These are phyloP conservation scores for Camellia granthamiana DNA, from an alignment of 148 eudicot genomes.

Conservation along the genomic window DNA sequence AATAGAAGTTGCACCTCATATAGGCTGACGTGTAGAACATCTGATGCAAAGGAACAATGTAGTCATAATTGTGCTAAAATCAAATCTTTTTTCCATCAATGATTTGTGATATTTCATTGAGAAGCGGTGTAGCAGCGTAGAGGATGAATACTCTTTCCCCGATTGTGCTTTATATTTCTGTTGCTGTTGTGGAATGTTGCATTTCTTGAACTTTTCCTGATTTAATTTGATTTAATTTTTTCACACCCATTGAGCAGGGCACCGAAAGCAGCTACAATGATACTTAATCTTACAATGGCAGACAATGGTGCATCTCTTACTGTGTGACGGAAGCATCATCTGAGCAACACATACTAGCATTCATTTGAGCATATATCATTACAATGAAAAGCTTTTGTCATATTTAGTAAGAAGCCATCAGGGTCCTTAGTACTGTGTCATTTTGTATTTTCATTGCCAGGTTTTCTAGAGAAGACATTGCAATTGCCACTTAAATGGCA, in stretches of 20 bases:
- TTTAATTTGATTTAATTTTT: background rate
- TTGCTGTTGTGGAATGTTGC: background rate
- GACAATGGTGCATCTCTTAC: slow-evolving; percentile 88
- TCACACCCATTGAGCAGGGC: slow-evolving; percentile 51
- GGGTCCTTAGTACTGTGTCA: background rate
- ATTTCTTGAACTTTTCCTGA: background rate
- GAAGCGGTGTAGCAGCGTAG: too few species aligned
- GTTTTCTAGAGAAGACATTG: background rate
- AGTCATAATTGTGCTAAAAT: too few species aligned
- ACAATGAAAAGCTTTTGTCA: background rate
- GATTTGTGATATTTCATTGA: background rate
- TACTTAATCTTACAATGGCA: slow-evolving; percentile 71
- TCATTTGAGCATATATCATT: background rate
- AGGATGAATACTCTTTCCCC: background rate
- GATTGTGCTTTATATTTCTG: background rate
- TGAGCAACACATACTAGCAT: too few species aligned
- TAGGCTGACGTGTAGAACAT: background rate
- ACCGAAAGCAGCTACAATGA: slow-evolving; percentile 89
- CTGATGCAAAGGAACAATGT: too few species aligned
- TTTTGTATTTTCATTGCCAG: background rate
- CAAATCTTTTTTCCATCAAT: background rate
- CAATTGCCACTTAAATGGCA: background rate
- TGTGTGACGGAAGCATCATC: slow-evolving; percentile 39
- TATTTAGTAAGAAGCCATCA: background rate
- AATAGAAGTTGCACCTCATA: background rate